Evolutionary conservation across 441 rosid species (phyloP), one percentile per base, ranked within the genome.

Genomic region (Croton laevigatus): DNA sequence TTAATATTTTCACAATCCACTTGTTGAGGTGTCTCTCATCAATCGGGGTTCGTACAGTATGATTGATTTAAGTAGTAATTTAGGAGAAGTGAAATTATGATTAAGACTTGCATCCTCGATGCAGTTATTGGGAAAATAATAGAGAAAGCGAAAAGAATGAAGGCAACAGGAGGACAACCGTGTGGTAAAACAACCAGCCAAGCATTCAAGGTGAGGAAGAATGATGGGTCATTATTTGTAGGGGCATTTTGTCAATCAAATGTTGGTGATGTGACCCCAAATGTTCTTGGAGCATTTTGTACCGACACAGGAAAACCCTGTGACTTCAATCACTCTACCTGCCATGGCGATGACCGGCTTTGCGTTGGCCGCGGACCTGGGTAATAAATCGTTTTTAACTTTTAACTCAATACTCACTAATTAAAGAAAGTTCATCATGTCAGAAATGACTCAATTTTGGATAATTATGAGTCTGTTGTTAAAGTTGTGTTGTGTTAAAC

Each of bases 301-400:
- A 79, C 22, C 2, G 81, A 85, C 63, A 80, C 61, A 0, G 88
- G 87, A 40, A 78, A 80, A 36, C 81, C 85, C 9, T 84, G 91
- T 12, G 85, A 87, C 73, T 85, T 85, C 73, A 87, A 87, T 72
- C 87, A 64, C 77, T 85, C 88, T 51, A 79, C 91, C 0, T 87
- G 91, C 65, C 66, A 81, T 6, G 89, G 89, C 61, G 81, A 82
- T 27, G 86, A 75, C 67, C 77, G 64, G 62, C 89, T 84, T 36
- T 88, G 92, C 68, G 5, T 82, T 14, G 92, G 89, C 51, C 89
- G 86, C 3, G 89, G 92, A 19, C 88, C 88, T 7, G 92, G 89
- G 88, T 84, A 83, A 10, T n/a, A 40, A 69, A 52, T 4, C 53
- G 27, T 44, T 44, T n/a, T n/a, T n/a, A n/a, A n/a, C n/a, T n/a